phyloP scores from a whole-genome alignment of 305 asterid species.

The Plantago lanceolata region DNA sequence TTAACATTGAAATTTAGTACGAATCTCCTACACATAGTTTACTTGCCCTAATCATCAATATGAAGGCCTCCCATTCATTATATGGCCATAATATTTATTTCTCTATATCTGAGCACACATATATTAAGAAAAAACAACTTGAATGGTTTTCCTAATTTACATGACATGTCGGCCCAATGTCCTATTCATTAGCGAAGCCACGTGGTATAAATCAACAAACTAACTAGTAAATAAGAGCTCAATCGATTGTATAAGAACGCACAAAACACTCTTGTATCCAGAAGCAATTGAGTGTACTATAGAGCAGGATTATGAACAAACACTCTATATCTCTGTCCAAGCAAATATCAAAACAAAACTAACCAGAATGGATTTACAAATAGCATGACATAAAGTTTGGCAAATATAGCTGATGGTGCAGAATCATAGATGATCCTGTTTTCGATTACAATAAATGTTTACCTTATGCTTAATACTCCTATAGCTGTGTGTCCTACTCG shows the following conservation, averaged over 20 bases:
- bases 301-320: too few relatives aligned
- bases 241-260: too few relatives aligned
- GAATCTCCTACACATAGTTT: background rate
- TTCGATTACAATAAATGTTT: background rate
- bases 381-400: background rate
- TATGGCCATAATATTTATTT: background rate
- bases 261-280: too few relatives aligned
- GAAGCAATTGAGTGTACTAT: background rate
- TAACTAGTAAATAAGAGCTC: background rate
- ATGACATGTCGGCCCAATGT: background rate
- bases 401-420: background rate
- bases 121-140: background rate
- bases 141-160: background rate
- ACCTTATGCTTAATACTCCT: background rate
- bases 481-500: background rate
- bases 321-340: background rate
- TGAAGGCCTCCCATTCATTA: background rate
- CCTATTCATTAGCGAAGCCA: background rate
- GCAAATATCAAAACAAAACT: background rate
- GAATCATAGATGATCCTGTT: background rate
- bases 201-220: too few relatives aligned
- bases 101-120: background rate
- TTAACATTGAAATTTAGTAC: constrained; percentile 10
- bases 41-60: background rate
- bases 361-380: too few relatives aligned